These are phyloP conservation scores for Sphagnum contortum DNA, from an alignment of 225 moss, liverwort and hornwort species.

Conservation along the genomic window DNA sequence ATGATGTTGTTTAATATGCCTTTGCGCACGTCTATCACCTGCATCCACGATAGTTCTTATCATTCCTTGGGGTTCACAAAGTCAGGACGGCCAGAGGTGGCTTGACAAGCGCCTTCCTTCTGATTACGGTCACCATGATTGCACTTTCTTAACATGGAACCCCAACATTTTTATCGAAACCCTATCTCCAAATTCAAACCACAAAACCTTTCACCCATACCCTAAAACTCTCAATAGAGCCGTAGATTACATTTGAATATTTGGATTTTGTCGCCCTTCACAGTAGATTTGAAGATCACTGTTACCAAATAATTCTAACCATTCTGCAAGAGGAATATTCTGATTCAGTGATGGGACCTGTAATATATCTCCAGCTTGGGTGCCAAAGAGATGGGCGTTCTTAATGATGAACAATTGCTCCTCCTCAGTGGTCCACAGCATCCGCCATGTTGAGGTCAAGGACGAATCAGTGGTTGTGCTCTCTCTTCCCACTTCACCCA, in stretches of 20 bases:
- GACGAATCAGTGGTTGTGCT: slow-evolving; percentile 52
- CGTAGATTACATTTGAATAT: too few relatives aligned
- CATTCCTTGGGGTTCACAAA: too few relatives aligned
- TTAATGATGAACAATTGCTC: slow-evolving; percentile 83
- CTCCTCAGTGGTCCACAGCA: slow-evolving; percentile 97
- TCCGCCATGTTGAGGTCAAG: slow-evolving; percentile 72
- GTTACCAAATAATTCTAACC: too few relatives aligned
- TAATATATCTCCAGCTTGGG: slow-evolving; percentile 75
- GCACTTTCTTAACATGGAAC: too few relatives aligned
- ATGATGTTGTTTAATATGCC: slow-evolving; percentile 70
- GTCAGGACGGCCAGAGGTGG: not conserved
- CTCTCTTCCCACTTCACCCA: slow-evolving; percentile 30
- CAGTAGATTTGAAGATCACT: too few relatives aligned
- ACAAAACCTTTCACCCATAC: too few relatives aligned
- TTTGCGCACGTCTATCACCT: slow-evolving; percentile 69
- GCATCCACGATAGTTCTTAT: slow-evolving; percentile 4
- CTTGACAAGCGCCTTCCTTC: not conserved
- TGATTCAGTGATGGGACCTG: slow-evolving; percentile 28
- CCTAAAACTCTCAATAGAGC: too few relatives aligned
- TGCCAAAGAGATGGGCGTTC: slow-evolving; percentile 66
- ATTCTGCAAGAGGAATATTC: too few relatives aligned
- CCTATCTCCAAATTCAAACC: too few relatives aligned
- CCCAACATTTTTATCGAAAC: too few relatives aligned
- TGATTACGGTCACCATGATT: not conserved
- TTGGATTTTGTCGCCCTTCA: too few relatives aligned